Base-by-base conservation (phyloP, 2,329 filamentous ascomycete species). In the Xylariales sp. region DNA sequence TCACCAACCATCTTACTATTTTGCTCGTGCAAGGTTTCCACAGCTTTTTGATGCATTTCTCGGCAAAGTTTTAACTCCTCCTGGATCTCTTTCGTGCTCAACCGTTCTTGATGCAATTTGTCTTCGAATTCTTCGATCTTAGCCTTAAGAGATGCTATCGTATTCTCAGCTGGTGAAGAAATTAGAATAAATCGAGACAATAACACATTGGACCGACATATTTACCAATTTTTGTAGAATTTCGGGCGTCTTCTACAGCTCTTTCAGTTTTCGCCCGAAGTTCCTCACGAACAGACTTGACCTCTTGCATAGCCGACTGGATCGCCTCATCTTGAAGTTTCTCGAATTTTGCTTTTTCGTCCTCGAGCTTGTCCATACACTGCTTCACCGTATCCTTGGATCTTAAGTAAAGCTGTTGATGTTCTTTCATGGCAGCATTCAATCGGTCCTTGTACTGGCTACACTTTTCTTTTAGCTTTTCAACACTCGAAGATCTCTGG, bases 361-460 rank as follows among this genome's bases (percentile, higher is more conserved):
- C 21, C 21, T 16, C 12, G 5, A 33, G 10, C 11, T 20, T 16
- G 12, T 11, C 25, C 13, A 21, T 25, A 18, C 13, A 29, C 20
- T 21, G 29, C 17, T 19, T 17, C 5, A 21, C n/a, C 6, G 17
- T 29, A 15, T 40, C 29, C 30, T 21, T 43, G 5, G 23, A 31
- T n/a, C 37, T 40, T 7, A 28, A 23, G n/a, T 40, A 43, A 11
- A 43, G 30, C 4, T 17, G 25, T 13, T 43, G 41, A 4, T 43
- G 41, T 29, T 43, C 41, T 14, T 14, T 21, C 4, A 24, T 28
- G 19, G 37, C 29, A 6, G 27, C 24, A 21, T 39, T 39, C 18
- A 39, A 17, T 12, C 29, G 17, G 5, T 33, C 37, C 16, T 20
- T 33, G 29, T 39, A 39, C 16, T 19, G 11, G 3, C 16, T 19